Conservation (phyloP, 768 basidiomycete genomes). For the Gloeostereum incarnatum region DNA sequence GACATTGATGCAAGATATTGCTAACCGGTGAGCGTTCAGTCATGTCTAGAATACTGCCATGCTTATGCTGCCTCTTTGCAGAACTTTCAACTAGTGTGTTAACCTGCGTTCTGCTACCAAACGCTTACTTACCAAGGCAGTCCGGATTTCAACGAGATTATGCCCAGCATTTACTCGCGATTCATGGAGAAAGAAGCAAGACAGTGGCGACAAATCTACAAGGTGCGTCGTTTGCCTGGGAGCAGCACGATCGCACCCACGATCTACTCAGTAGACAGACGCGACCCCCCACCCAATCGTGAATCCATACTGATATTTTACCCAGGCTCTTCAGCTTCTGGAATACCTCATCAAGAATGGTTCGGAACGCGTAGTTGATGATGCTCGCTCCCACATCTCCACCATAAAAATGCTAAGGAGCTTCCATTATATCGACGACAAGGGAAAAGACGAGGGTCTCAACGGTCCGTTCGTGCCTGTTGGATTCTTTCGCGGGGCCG, state of each 20-base stretch:
- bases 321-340: conserved; percentile 80
- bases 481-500: not conserved
- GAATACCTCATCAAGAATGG: conserved; percentile 98
- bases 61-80: conserved; percentile 19
- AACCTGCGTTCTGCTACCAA: not conserved
- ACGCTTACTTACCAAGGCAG: conserved; percentile 31
- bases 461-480: conserved; percentile 53
- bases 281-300: not conserved
- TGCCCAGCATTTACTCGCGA: conserved; percentile 91
- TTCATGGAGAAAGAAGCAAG: conserved; percentile 98
- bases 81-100: conserved; percentile 95
- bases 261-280: no score
- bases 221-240: conserved; percentile 36
- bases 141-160: conserved; percentile 98
- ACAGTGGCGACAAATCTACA: conserved; percentile 99
- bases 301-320: not conserved
- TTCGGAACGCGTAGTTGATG: conserved; percentile 95
- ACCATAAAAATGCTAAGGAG: conserved; percentile 96
- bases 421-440: conserved; percentile 98
- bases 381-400: conserved; percentile 88
- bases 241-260: no score
- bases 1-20: conserved; percentile 97
- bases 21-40: conserved; percentile 79
- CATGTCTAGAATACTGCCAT: conserved; percentile 1
- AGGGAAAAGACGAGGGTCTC: conserved; percentile 96